phyloP scores from a whole-genome alignment of 164 flowering plant genomes.

The Amborella trichopoda region DNA sequence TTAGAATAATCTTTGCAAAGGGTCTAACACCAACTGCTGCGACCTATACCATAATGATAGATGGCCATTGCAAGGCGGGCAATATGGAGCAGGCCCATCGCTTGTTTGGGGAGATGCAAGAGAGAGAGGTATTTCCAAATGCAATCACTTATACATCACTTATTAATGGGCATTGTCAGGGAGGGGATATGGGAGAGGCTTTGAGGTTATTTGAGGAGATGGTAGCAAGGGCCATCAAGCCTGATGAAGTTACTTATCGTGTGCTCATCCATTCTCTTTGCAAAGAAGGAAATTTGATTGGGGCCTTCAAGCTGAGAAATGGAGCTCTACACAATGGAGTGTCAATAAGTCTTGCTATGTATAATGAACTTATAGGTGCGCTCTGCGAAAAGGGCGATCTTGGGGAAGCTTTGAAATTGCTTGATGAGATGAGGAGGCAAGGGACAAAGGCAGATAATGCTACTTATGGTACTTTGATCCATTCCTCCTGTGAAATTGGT shows the following conservation, averaged over 20 bases:
- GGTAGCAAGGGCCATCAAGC: slow-evolving; percentile 28
- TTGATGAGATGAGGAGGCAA: slow-evolving; percentile 24
- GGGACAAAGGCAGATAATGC: slow-evolving; percentile 21
- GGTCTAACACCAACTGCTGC: slow-evolving; percentile 37
- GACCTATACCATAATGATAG: slow-evolving; percentile 54
- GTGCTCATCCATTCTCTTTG: slow-evolving; percentile 35
- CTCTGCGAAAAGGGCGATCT: slow-evolving; percentile 22
- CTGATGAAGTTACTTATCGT: slow-evolving; percentile 52
- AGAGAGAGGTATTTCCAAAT: slow-evolving; percentile 34
- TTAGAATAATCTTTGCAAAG: slow-evolving; percentile 26
- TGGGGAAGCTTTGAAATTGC: slow-evolving; percentile 16
- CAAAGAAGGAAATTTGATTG: slow-evolving; percentile 25
- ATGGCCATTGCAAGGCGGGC: slow-evolving; percentile 56
- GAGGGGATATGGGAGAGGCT: slow-evolving; percentile 43
- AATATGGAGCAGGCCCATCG: slow-evolving; percentile 40
- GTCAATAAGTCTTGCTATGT: slow-evolving; percentile 7
- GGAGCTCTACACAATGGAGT: slow-evolving; percentile 31
- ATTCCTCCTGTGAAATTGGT: slow-evolving; percentile 17
- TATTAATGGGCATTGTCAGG: slow-evolving; percentile 51
- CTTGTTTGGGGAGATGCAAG: slow-evolving; percentile 42
- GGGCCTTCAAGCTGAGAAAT: slow-evolving; percentile 29
- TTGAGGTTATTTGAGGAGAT: slow-evolving; percentile 26
- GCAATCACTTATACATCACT: slow-evolving; percentile 41
- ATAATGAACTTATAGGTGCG: slow-evolving; percentile 18
- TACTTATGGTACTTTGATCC: slow-evolving; percentile 21